Percentiles rank a stretch among this genome's conserved stretches.
These are phyloP conservation scores for Cephaloascus albidus DNA, from an alignment of 805 yeast species.

Conservation along the genomic window DNA sequence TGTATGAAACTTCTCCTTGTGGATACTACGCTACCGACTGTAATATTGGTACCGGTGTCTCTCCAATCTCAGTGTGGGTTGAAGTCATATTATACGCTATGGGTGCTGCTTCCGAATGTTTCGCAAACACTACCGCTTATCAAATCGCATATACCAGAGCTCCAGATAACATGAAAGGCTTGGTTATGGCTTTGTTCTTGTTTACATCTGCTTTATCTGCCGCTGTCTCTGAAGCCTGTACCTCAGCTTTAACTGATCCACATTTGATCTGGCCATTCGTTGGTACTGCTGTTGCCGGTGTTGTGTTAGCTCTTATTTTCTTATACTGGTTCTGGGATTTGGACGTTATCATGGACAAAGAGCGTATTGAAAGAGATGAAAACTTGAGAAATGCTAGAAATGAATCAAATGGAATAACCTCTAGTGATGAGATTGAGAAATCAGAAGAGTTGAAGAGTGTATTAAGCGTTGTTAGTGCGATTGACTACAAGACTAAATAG, in stretches of 20 bases:
- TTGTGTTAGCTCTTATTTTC: conserved; percentile 16
- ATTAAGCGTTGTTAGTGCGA: no score
- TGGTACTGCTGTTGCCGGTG: conserved; percentile 27
- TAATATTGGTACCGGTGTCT: conserved; percentile 11
- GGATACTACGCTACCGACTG: conserved; percentile 34
- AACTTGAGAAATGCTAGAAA: no score
- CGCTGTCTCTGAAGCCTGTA: conserved; percentile 32
- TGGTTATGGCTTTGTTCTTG: conserved; percentile 36
- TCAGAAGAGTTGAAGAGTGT: no score
- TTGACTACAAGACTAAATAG: no score
- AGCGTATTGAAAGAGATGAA: conserved; percentile 7
- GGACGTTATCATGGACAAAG: conserved; percentile 12
- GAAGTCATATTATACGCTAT: conserved; percentile 16
- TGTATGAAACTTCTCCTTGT: conserved; percentile 42
- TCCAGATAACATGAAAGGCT: conserved; percentile 39
- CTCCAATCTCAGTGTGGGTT: conserved; percentile 23
- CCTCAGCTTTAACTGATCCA: conserved; percentile 31
- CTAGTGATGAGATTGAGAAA: no score
- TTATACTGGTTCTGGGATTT: conserved; percentile 11
- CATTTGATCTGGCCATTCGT: conserved; percentile 32
- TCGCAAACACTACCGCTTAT: conserved; percentile 40
- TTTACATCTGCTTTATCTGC: conserved; percentile 37
- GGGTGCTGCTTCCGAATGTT: conserved; percentile 45
- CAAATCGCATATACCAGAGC: conserved; percentile 46
- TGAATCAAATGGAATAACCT: no score